Percentiles rank a stretch among this genome's conserved stretches.
phyloP scores from a whole-genome alignment of 2,329 filamentous ascomycete species.

The Pseudogymnoascus pannorum region DNA sequence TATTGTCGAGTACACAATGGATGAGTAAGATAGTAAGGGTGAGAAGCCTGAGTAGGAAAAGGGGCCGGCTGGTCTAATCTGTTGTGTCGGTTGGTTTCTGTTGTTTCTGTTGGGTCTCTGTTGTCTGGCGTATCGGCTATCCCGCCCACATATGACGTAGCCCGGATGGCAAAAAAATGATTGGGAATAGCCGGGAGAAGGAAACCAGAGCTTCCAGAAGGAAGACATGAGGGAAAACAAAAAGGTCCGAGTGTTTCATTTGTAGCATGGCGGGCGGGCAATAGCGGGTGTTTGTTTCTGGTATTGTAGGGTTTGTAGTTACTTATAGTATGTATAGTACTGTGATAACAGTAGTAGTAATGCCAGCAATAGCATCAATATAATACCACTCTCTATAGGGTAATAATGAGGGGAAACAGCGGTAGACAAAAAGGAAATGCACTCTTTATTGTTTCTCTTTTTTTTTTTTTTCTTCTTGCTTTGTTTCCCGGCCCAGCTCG shows the following conservation, averaged over 20 bases:
- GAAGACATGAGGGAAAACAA: not conserved
- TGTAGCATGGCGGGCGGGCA: not conserved
- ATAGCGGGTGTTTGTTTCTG: not conserved
- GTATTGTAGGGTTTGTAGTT: not conserved
- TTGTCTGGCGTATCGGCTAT: slow-evolving; percentile 2
- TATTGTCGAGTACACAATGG: not conserved
- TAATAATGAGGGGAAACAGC: not conserved
- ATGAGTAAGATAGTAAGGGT: not conserved
- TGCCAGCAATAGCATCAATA: not conserved
- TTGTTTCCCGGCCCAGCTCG: not conserved
- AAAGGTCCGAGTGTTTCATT: not conserved
- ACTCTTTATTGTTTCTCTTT: slow-evolving; percentile 1
- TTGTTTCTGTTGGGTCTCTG: not conserved
- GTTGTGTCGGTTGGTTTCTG: not conserved
- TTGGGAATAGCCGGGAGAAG: slow-evolving; percentile 4
- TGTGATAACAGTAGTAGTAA: not conserved
- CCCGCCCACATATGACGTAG: slow-evolving; percentile 1
- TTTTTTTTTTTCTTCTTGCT: not conserved
- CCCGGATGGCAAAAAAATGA: not conserved
- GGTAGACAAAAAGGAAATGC: not conserved
- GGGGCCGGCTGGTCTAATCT: not conserved
- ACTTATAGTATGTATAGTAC: not conserved
- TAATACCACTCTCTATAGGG: not conserved
- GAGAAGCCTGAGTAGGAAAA: not conserved
- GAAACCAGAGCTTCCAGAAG: slow-evolving; percentile 1